Base-by-base conservation (phyloP, 495 filamentous ascomycete species). In the Hypoxylon subgilvum region DNA sequence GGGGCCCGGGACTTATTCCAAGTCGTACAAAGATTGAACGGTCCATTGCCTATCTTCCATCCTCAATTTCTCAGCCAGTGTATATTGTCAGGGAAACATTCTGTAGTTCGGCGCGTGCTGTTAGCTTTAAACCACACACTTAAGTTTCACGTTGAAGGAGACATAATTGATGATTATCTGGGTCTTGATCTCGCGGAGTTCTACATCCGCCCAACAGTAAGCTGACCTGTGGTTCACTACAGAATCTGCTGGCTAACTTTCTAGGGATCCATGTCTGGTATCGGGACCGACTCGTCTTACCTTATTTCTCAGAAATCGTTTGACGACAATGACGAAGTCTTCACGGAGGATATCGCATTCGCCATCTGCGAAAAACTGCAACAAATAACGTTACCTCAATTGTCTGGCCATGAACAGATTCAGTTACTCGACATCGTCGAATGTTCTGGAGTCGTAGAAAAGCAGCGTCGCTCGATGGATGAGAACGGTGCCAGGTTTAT, bases 1-100 rank as follows among this genome's bases (percentile, higher is more conserved):
- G 71, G 69, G 17, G 68, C 63, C 27, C 70, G 80, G 66, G 86
- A 93, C 65, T 71, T 96, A 10, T 96, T 95, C 61, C 85, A 91
- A 5, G 81, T 92, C 9, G 88, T 96, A 19, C 86, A 87, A 48
- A 77, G 87, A 39, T 72, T 97, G 31, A 97, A 97, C 66, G 90
- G 90, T 0, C 89, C 92, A 12, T 76, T 97, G 23, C 93, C 95
- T 4, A 83, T 95, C 6, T 99, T 92, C 66, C 94, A 99, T 62
- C 95, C 95, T 6, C 91, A 96, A 64, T 91, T 96, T 57, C 70
- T 99, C 6, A 86, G 88, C 52, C 92, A 97, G 69, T 92, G 89
- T 60, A 92, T 96, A 19, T 79, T 96, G 5, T 79, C 86, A 14
- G 93, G 92, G 2, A 95, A 95, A 69, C 82, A 81, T 23, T 70